A percentile compares a stretch with the other conserved stretches of the same genome.
Evolutionary conservation across 352 stramenopile species (phyloP).

Genomic region (Pythium folliculosum): DNA sequence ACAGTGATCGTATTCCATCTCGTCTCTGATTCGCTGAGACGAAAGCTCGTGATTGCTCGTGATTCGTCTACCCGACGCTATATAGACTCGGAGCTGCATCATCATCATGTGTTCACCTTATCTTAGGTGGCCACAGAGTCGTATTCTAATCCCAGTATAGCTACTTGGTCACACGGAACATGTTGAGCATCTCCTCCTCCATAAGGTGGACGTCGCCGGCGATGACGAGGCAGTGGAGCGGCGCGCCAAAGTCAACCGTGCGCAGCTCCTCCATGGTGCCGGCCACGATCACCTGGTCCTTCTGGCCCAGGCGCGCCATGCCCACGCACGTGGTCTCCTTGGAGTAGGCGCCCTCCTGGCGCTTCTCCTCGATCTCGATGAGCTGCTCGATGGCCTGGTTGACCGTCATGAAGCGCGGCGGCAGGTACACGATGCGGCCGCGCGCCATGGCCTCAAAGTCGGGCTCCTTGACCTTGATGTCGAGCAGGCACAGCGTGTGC

Average conservation of each 20-base stretch:
- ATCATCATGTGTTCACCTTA: no score
- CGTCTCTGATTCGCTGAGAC: no score
- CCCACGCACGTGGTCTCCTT: conserved; percentile 89
- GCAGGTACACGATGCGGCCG: conserved; percentile 92
- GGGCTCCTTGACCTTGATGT: conserved; percentile 99
- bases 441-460: conserved; percentile 97
- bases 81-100: no score
- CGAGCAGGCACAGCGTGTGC: conserved; percentile 98
- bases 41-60: no score
- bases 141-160: no score
- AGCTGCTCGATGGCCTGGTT: conserved; percentile 95
- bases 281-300: conserved; percentile 92
- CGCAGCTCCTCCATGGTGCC: conserved; percentile 95
- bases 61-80: no score
- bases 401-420: conserved; percentile 98
- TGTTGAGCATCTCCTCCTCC: conserved; percentile 92
- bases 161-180: conserved; percentile 46
- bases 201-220: conserved; percentile 95
- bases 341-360: conserved; percentile 86
- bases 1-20: no score
- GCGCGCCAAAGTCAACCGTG: conserved; percentile 93
- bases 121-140: no score
- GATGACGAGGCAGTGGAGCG: conserved; percentile 97
- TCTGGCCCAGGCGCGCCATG: conserved; percentile 94
- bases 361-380: conserved; percentile 92